Evolutionary conservation across 768 basidiomycete species (phyloP).

Genomic region (Megacollybia marginata): DNA sequence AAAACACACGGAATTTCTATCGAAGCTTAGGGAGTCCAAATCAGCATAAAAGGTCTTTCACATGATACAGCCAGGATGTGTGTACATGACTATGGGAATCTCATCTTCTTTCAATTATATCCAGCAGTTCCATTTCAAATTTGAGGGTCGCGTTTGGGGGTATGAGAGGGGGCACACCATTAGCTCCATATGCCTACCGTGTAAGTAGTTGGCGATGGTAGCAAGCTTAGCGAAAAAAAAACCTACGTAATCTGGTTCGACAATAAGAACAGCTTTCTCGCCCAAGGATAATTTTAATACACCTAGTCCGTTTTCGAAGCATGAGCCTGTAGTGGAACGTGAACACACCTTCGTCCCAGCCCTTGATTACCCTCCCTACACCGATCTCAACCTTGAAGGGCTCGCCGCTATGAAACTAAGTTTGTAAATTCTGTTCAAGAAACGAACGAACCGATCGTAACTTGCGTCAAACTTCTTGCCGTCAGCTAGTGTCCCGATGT

Average conservation of each 20-base stretch:
- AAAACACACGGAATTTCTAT: no score
- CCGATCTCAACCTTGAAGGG: slow-evolving; percentile 73
- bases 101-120: slow-evolving; percentile 35
- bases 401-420: slow-evolving; percentile 28
- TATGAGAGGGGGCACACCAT: slow-evolving; percentile 76
- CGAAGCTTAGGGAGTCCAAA: no score
- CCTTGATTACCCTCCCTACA: slow-evolving; percentile 75
- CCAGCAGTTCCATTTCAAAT: slow-evolving; percentile 80
- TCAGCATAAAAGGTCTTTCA: no score
- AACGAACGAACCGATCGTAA: slow-evolving; percentile 53
- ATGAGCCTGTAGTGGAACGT: not conserved
- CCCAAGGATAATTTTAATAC: slow-evolving; percentile 74
- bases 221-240: slow-evolving; percentile 3
- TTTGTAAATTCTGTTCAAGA: not conserved
- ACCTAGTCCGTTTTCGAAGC: slow-evolving; percentile 35
- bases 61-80: no score
- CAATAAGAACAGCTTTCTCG: slow-evolving; percentile 59
- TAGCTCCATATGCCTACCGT: slow-evolving; percentile 58
- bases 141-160: slow-evolving; percentile 66
- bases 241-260: slow-evolving; percentile 75
- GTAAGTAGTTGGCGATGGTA: slow-evolving; percentile 1
- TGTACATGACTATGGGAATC: no score
- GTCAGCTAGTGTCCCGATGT: slow-evolving; percentile 62
- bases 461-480: slow-evolving; percentile 72
- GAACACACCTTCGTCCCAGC: slow-evolving; percentile 80